Percentiles rank a stretch among this genome's conserved stretches.
Evolutionary conservation across 225 moss, liverwort and hornwort species (phyloP).

Genomic region (Anthoceros angustus): DNA sequence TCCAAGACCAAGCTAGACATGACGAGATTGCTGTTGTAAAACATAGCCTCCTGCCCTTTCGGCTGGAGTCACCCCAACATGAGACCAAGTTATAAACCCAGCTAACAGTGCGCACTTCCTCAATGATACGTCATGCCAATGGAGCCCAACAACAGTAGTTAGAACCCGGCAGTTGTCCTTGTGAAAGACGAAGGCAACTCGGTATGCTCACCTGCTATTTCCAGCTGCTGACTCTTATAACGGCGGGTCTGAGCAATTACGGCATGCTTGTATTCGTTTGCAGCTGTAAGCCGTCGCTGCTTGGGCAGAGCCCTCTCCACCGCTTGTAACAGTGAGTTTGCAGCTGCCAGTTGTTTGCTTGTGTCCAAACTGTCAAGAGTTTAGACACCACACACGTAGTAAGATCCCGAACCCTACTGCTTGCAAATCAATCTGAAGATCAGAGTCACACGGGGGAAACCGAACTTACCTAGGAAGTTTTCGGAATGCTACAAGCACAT

Average conservation of each 20-base stretch:
- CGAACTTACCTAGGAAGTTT: too few species aligned
- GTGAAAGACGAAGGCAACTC: not conserved
- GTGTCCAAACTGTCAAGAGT: constrained; percentile 47
- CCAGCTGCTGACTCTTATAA: constrained; percentile 30
- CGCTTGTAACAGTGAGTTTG: constrained; percentile 42
- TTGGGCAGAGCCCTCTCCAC: constrained; percentile 53
- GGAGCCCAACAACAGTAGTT: too few species aligned
- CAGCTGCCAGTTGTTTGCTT: constrained; percentile 53
- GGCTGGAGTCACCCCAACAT: not conserved
- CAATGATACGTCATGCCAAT: too few species aligned
- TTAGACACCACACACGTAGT: too few species aligned
- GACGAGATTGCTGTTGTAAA: not conserved
- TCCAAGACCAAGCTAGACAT: not conserved
- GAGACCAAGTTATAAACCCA: not conserved
- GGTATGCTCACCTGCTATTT: not conserved
- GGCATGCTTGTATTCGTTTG: constrained; percentile 53
- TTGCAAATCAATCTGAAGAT: too few species aligned
- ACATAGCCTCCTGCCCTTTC: not conserved
- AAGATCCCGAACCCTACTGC: too few species aligned
- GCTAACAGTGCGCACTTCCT: not conserved
- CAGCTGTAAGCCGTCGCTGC: constrained; percentile 53
- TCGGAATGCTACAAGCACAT: constrained; percentile 34
- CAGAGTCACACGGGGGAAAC: too few species aligned
- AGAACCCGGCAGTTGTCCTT: too few species aligned
- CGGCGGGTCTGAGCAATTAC: constrained; percentile 59